Evolutionary conservation across 306 rosid species (phyloP).

Genomic region (Cicer bijugum): DNA sequence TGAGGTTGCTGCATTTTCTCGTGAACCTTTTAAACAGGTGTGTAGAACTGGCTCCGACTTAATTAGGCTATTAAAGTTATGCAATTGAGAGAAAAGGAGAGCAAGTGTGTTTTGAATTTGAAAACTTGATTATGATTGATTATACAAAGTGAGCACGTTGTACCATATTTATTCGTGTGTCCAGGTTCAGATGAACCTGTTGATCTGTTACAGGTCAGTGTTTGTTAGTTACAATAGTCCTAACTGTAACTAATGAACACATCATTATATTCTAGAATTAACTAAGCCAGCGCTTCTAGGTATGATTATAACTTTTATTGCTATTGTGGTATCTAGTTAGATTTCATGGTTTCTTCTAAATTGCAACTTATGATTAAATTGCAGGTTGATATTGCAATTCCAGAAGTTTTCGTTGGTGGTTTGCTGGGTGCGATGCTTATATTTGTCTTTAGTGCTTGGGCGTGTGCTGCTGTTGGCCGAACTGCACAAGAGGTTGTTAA

Average conservation of each 20-base stretch:
- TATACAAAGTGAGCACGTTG: background rate
- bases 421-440: slow-evolving; percentile 98
- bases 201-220: background rate
- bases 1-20: slow-evolving; percentile 83
- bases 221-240: background rate
- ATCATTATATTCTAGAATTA: background rate
- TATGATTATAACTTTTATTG: background rate
- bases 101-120: background rate
- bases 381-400: slow-evolving; percentile 99
- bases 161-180: background rate
- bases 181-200: background rate
- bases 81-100: slow-evolving; percentile 22
- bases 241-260: no score
- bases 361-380: slow-evolving; percentile 37
- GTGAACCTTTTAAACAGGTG: slow-evolving; percentile 86
- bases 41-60: slow-evolving; percentile 29
- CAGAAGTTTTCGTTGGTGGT: slow-evolving; percentile 92
- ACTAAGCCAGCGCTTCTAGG: background rate
- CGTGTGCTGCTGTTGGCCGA: slow-evolving; percentile 95
- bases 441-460: slow-evolving; percentile 94
- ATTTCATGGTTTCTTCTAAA: slow-evolving; percentile 37
- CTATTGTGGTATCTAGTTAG: slow-evolving; percentile 20
- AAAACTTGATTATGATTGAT: background rate
- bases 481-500: slow-evolving; percentile 99
- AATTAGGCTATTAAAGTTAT: slow-evolving; percentile 22